Evolutionary conservation across 2,329 filamentous ascomycete species (phyloP), one percentile per base, ranked within the genome.

Genomic region (Hypoxylon sp.): DNA sequence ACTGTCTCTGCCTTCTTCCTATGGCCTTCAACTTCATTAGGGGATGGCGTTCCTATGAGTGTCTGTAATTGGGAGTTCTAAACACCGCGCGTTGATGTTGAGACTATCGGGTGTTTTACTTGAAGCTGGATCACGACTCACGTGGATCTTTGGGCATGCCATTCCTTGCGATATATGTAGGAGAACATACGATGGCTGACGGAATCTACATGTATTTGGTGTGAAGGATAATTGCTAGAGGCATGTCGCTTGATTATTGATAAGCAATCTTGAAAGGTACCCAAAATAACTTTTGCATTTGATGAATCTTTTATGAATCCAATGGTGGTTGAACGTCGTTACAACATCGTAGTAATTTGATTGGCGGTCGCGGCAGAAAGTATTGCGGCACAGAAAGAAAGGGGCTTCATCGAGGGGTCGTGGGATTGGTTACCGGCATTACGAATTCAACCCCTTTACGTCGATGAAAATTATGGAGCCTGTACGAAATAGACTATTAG

Each of bases 381-480:
- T 24, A 44, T 19, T 5, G 31, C 17, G 32, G n/a, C 19, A 17
- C 2, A 19, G 24, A 10, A 31, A 58, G 50, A 11, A 47, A 17
- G 44, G 27, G 19, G 42, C 10, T 35, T n/a, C 6, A 42, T 19
- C 37, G 31, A 35, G 44, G 42, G 54, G 15, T 24, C 17, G n/a
- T 24, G 32, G 19, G 6, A 58, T n/a, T 37, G 31, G 27, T 19
- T 27, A 50, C 19, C 35, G 6, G 13, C 24, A 10, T 48, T 48
- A 17, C 32, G 35, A 56, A 35, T 32, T 27, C 37, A 13, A 19
- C 32, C 24, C 47, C 35, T 29, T 11, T 39, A 19, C 24, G 19
- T 50, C 21, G 31, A 42, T 39, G 32, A 21, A 29, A 39, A 19
- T 39, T 58, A 24, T 32, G 31, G 42, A 48, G 29, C 39, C 8